phyloP scores from a whole-genome alignment of 352 stramenopile genomes.

The Blastocystis hominis region DNA sequence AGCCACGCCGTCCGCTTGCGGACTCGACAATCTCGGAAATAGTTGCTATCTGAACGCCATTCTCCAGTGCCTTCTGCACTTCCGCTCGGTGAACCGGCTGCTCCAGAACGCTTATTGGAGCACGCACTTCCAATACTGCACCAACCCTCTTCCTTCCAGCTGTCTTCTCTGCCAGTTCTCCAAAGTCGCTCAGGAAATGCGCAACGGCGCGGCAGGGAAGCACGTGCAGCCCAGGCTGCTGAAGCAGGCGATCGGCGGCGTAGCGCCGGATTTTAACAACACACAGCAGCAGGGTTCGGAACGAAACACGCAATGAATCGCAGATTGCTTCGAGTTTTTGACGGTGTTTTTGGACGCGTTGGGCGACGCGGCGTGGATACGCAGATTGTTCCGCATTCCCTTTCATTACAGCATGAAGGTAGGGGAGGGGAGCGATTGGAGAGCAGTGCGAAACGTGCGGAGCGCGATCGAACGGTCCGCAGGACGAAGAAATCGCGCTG shows the following conservation, averaged over 20 bases:
- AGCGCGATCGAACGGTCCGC: not conserved
- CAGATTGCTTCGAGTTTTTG: conserved; percentile 44
- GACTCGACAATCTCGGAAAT: conserved; percentile 97
- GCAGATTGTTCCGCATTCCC: not conserved
- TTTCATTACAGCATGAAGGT: conserved; percentile 18
- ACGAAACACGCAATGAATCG: not conserved
- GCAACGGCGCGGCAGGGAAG: not conserved
- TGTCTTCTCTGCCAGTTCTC: conserved; percentile 59
- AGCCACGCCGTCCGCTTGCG: conserved; percentile 79
- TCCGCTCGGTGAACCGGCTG: not conserved
- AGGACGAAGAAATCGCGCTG: not conserved
- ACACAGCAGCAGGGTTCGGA: conserved; percentile 60
- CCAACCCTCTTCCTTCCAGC: conserved; percentile 14
- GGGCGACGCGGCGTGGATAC: not conserved
- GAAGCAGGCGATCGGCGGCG: conserved; percentile 54
- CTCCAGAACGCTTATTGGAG: not conserved
- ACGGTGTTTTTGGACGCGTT: not conserved
- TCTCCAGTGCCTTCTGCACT: conserved; percentile 78
- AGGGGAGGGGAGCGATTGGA: not conserved
- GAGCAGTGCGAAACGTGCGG: not conserved
- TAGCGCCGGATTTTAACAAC: conserved; percentile 53
- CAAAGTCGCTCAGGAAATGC: conserved; percentile 48
- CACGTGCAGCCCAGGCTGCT: conserved; percentile 58
- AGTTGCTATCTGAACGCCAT: conserved; percentile 98
- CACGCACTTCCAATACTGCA: not conserved